Evolutionary conservation across 2,329 filamentous ascomycete species (phyloP).

Genomic region (Leptographium radiaticola): DNA sequence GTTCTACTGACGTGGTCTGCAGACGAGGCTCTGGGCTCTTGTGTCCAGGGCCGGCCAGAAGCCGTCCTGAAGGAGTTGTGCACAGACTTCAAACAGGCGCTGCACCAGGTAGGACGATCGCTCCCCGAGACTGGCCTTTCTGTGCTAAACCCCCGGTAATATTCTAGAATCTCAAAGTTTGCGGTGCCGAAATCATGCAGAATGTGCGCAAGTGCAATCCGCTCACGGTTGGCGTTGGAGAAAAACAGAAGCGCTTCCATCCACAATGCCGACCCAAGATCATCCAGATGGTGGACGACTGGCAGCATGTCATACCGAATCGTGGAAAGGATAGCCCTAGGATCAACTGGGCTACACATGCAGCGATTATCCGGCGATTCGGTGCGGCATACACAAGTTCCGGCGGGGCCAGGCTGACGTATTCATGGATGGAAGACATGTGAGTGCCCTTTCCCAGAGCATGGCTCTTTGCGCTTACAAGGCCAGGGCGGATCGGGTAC

Average conservation of each 20-base stretch:
- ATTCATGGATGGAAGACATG: constrained; percentile 6
- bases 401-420: not conserved
- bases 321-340: not conserved
- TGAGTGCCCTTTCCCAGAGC: not conserved
- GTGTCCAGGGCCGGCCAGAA: too few relatives aligned
- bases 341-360: constrained; percentile 5
- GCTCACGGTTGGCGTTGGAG: not conserved
- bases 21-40: not conserved
- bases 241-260: not conserved
- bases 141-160: not conserved
- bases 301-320: not conserved
- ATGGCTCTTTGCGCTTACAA: not conserved
- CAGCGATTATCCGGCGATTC: constrained; percentile 3
- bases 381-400: constrained; percentile 3
- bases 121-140: not conserved
- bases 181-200: not conserved
- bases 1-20: not conserved
- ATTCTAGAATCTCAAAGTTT: not conserved
- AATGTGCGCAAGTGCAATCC: constrained; percentile 2
- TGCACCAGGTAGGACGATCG: not conserved
- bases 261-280: not conserved
- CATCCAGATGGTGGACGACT: not conserved
- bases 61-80: not conserved
- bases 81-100: not conserved
- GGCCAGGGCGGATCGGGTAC: not conserved